Base-by-base conservation (phyloP, 1,139 yeast genomes). In the Hansenula lynferdii region DNA sequence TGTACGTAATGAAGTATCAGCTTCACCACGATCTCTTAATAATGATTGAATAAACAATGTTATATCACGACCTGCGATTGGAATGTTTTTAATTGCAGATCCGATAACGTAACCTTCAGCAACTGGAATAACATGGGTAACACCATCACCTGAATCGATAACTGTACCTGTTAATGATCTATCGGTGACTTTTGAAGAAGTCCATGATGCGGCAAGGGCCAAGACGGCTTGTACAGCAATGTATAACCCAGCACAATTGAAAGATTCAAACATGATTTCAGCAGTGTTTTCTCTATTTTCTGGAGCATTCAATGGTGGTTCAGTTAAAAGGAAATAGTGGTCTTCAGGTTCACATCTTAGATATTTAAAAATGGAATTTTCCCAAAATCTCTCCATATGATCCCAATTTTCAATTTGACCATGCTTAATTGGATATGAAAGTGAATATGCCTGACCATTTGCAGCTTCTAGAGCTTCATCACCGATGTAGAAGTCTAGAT, bases 371-470 rank as follows among this genome's bases (percentile, higher is more conserved):
- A 92, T 90, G 32, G 96, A 86, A 57, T 85, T 85, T 60, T 92
- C 97, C 99, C 99, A 92, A 64, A 89, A 90, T 59, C 98, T 75
- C 64, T 92, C 99, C 99, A 92, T 92, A 60, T 92, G 97, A 66
- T 94, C 98, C 99, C 99, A 92, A 61, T 92, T 89, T 62, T 92
- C 98, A 49, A 92, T 83, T 67, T 92, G 98, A 18, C 99, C 99
- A 58, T 92, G 98, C 61, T 86, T 84, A 48, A 92, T 87, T 15
- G 99, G 99, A 57, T 92, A 92, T 47, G 80, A 78, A 45, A 94
- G 70, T 32, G 92, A 85, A 62, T 92, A 94, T 37, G 87, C 83
- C 48, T 95, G 89, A 4, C 96, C 95, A 58, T 78, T 83, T 14
- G 97, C 83, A 12, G 96, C 96, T 37, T 75, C 77, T 30, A 92